Evolutionary conservation across 2,329 filamentous ascomycete species (phyloP).

Genomic region (Cytospora piceicola): DNA sequence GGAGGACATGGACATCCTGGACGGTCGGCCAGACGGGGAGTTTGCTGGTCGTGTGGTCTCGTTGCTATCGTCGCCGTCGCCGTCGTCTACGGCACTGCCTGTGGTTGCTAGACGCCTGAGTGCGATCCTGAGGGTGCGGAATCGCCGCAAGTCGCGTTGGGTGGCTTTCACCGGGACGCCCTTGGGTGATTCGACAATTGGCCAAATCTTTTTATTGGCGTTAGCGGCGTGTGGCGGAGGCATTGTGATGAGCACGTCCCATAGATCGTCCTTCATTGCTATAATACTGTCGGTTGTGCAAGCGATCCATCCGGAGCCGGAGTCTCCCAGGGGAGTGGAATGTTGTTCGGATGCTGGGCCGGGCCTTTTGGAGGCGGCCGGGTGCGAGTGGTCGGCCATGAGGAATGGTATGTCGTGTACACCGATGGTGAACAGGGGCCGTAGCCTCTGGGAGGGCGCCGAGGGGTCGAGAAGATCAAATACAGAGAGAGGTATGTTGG

Average conservation of each 20-base stretch:
- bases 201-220: conserved; percentile 69
- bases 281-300: conserved; percentile 96
- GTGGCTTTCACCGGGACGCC: conserved; percentile 77
- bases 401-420: conserved; percentile 89
- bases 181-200: conserved; percentile 69
- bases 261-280: conserved; percentile 81
- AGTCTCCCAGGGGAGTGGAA: conserved; percentile 46
- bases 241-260: conserved; percentile 86
- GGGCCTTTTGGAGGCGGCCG: conserved; percentile 44
- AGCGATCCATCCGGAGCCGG: conserved; percentile 78
- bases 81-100: conserved; percentile 29
- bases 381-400: conserved; percentile 55
- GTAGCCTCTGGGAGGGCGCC: conserved; percentile 66
- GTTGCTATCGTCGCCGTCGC: conserved; percentile 7
- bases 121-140: conserved; percentile 67
- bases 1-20: conserved; percentile 27
- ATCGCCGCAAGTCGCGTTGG: conserved; percentile 86
- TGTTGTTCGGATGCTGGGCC: conserved; percentile 31
- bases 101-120: conserved; percentile 52
- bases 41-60: conserved; percentile 23
- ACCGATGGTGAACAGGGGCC: conserved; percentile 89
- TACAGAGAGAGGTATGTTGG: conserved; percentile 80
- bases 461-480: conserved; percentile 68
- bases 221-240: conserved; percentile 65
- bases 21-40: conserved; percentile 18